Conservation (phyloP, 257 asterid genomes). For the Salvia miltiorrhiza region DNA sequence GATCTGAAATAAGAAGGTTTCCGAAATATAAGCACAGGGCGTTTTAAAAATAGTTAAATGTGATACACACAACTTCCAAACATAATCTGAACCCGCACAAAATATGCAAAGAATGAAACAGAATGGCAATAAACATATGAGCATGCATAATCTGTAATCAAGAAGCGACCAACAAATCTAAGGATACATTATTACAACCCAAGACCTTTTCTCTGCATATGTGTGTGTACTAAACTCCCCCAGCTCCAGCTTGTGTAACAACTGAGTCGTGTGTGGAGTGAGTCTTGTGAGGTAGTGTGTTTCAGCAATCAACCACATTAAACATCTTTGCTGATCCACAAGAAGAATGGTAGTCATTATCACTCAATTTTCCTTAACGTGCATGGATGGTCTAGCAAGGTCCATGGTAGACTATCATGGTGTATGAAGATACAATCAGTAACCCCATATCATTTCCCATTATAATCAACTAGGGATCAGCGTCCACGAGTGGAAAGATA, state of each 20-base stretch:
- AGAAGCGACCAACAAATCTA: background rate
- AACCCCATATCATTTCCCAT: background rate
- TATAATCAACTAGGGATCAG: background rate
- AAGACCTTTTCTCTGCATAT: background rate
- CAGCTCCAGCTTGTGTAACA: background rate
- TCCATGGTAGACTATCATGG: background rate
- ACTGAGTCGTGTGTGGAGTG: background rate
- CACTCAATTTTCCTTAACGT: background rate
- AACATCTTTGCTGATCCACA: background rate
- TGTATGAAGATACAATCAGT: background rate
- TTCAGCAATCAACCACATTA: background rate
- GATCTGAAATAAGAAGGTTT: slow-evolving; percentile 48
- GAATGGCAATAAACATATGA: background rate
- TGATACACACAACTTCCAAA: background rate
- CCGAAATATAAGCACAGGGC: background rate
- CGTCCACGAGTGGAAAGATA: background rate
- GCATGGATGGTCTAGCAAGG: background rate
- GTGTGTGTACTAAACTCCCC: background rate
- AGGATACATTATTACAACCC: background rate
- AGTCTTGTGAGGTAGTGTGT: background rate
- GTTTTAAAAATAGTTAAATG: background rate
- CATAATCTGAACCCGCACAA: background rate
- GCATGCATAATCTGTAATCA: background rate
- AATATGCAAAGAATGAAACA: background rate
- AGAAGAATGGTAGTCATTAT: background rate